These are phyloP conservation scores for Stylosanthes scabra DNA, from an alignment of 331 rosid species.

Conservation along the genomic window DNA sequence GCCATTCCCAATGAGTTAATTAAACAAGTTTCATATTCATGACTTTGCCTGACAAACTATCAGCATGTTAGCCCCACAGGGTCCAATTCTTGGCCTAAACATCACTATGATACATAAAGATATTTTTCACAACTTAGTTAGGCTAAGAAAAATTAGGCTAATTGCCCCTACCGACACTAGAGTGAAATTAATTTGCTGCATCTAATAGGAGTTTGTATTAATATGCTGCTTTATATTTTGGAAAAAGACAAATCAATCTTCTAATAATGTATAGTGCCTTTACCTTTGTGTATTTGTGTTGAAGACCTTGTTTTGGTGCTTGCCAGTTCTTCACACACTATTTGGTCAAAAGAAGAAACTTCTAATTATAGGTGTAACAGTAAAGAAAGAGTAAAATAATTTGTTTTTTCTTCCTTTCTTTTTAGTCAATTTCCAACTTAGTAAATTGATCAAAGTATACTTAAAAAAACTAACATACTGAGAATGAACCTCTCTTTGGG, in stretches of 20 bases:
- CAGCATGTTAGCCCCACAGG: background rate
- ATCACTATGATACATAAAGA: background rate
- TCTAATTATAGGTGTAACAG: background rate
- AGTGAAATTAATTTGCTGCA: background rate
- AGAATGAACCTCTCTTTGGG: background rate
- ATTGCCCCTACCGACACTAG: background rate
- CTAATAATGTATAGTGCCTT: background rate
- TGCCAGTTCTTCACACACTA: background rate
- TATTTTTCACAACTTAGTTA: constrained; percentile 1
- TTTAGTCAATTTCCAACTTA: background rate
- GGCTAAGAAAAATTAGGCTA: constrained; percentile 4
- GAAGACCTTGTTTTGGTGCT: background rate
- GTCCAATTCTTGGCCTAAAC: constrained; percentile 6
- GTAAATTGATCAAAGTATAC: background rate
- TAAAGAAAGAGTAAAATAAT: background rate
- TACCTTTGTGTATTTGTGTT: background rate
- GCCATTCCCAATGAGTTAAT: background rate
- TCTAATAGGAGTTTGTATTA: background rate
- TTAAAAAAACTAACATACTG: background rate
- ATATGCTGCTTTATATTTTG: too few relatives aligned
- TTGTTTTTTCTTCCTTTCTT: constrained; percentile 4
- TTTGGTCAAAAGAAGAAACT: constrained; percentile 31
- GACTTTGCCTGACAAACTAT: background rate
- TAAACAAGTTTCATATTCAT: constrained; percentile 19
- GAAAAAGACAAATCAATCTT: too few relatives aligned